Conservation (phyloP, 148 eudicot genomes). For the Pharnaceum exiguum region DNA sequence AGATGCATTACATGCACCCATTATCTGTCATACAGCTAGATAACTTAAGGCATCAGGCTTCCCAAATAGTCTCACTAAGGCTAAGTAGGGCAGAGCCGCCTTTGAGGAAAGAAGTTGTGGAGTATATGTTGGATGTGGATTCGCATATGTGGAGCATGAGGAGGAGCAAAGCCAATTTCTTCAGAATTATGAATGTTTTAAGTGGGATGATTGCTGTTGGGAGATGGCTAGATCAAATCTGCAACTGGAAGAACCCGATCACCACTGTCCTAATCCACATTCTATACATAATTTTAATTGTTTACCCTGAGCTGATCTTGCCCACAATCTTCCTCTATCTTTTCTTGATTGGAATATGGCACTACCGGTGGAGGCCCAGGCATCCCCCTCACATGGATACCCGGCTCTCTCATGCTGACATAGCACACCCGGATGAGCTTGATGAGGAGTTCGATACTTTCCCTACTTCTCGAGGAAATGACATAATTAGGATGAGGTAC, state of each 20-base stretch:
- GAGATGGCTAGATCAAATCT: slow-evolving; percentile 63
- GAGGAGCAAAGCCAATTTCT: slow-evolving; percentile 66
- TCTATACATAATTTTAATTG: slow-evolving; percentile 39
- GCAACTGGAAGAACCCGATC: slow-evolving; percentile 55
- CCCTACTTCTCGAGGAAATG: slow-evolving; percentile 38
- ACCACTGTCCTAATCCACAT: slow-evolving; percentile 49
- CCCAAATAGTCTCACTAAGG: slow-evolving; percentile 48
- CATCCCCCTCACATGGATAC: slow-evolving; percentile 64
- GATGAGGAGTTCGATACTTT: slow-evolving; percentile 55
- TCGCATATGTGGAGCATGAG: slow-evolving; percentile 65
- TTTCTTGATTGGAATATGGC: slow-evolving; percentile 48
- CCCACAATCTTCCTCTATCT: slow-evolving; percentile 54
- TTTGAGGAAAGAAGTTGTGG: slow-evolving; percentile 60
- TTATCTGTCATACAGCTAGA: slow-evolving; percentile 56
- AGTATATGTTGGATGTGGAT: slow-evolving; percentile 67
- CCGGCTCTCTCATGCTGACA: slow-evolving; percentile 49
- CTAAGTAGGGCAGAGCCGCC: slow-evolving; percentile 71
- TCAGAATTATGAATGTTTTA: slow-evolving; percentile 46
- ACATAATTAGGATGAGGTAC: slow-evolving; percentile 47
- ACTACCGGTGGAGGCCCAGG: slow-evolving; percentile 50
- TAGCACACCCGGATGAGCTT: slow-evolving; percentile 41
- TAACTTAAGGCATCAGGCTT: slow-evolving; percentile 59
- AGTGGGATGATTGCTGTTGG: slow-evolving; percentile 41
- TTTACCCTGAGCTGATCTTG: slow-evolving; percentile 48
- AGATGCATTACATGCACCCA: slow-evolving; percentile 78